Base-by-base conservation (phyloP, 208 protist genomes). In the Trypanosoma rangeli region DNA sequence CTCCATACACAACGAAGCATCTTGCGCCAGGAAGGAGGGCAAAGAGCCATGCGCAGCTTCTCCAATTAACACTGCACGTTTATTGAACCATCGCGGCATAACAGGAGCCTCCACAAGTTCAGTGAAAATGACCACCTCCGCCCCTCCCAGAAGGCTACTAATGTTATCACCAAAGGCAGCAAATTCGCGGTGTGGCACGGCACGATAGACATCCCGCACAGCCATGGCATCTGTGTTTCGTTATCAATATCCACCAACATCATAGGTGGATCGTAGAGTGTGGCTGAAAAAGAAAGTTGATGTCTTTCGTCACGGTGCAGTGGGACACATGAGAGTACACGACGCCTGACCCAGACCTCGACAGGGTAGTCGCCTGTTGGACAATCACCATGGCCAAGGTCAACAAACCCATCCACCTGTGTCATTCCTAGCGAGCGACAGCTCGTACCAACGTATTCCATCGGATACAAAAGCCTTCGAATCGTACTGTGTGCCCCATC, bases 41-140 rank as follows among this genome's bases (percentile, higher is more conserved):
- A 94, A 54, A 10, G 87, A 76, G 5, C 89, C 92, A 72, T 96
- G 92, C 1, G 92, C 92, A 0, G 92, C 88, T 60, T 96, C 92
- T 16, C 92, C 92, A 46, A 94, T 82, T 9, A 96, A 66, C 54
- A 96, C 86, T 4, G 92, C 92, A 5, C 92, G 79, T 24, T 86
- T 86, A 73, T 96, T 96, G 75, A 79, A 94, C 89, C 92, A 96
- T 22, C 89, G 84, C 29, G 92, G 88, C 88, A 96, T 94, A 48
- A 96, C 77, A 31, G 92, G 92, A 18, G 94, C 89, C 72, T 96
- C 89, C 31, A 93, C 49, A 20, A 86, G 62, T 78, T 94, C 87
- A n/a, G 73, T 80, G 13, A 85, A 85, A 20, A 92, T 64, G 54
- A 85, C 89, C 28, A 94, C 42, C 29, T 79, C 79, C 22, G 87